Evolutionary conservation across 306 rosid genomes (phyloP), one percentile per base, ranked within the genome.

Genomic region (Senna siamea): DNA sequence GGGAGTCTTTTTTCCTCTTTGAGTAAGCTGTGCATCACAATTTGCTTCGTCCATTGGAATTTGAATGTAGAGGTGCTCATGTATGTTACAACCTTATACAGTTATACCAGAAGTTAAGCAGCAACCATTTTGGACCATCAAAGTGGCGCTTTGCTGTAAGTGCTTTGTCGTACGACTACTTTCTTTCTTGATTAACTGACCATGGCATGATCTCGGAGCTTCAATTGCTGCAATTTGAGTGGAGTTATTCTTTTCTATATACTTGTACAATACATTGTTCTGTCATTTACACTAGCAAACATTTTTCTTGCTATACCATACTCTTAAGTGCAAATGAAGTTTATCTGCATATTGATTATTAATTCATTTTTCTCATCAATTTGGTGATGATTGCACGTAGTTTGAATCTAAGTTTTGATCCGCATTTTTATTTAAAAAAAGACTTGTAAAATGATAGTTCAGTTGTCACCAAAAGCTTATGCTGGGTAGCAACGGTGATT

Each of bases 331-430:
- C 61, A 56, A 75, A 52, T 75, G 56, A 58, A 65, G 64, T 34
- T 55, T 40, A 50, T 54, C 63, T 70, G 44, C 76, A 58, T 61
- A 34, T 69, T 78, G n/a, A n/a, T n/a, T 37, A 56, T 69, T 41
- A 4, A 35, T 57, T 11, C 53, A 30, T 62, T 50, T 56, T 40
- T 65, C 63, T 67, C 70, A 37, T 22, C 30, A 56, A 55, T 38
- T 64, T 64, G n/a, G n/a, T n/a, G n/a, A n/a, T n/a, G n/a, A n/a
- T n/a, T n/a, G n/a, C n/a, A n/a, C n/a, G n/a, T n/a, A n/a, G n/a
- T n/a, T n/a, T n/a, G n/a, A n/a, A n/a, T n/a, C n/a, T n/a, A n/a
- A n/a, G n/a, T n/a, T n/a, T n/a, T n/a, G n/a, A n/a, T n/a, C n/a
- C n/a, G n/a, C n/a, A n/a, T n/a, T n/a, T n/a, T n/a, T n/a, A n/a